Evolutionary conservation across 805 yeast genomes (phyloP).

Genomic region (Soucietia sequanensis): DNA sequence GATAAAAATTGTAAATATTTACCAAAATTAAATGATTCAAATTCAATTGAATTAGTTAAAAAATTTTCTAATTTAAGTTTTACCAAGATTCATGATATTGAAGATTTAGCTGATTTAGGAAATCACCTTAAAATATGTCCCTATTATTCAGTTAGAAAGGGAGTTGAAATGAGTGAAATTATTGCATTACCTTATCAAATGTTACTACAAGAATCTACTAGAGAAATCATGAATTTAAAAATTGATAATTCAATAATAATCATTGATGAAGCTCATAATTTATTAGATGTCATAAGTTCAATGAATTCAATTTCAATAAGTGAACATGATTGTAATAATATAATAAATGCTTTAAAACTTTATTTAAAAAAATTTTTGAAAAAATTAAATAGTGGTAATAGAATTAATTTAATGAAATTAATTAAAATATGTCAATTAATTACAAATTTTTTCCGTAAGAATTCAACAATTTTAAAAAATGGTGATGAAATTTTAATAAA

Average conservation of each 20-base stretch:
- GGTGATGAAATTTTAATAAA: slow-evolving; percentile 54
- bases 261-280: slow-evolving; percentile 91
- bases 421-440: slow-evolving; percentile 55
- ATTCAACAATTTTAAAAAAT: slow-evolving; percentile 31
- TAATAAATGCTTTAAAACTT: slow-evolving; percentile 47
- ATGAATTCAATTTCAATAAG: slow-evolving; percentile 65
- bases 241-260: slow-evolving; percentile 66
- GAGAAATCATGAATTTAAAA: slow-evolving; percentile 58
- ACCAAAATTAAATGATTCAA: slow-evolving; percentile 16
- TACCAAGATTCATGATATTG: slow-evolving; percentile 68
- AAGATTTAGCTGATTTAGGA: slow-evolving; percentile 69
- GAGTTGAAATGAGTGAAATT: slow-evolving; percentile 62
- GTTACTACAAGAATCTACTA: slow-evolving; percentile 57
- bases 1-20: slow-evolving; percentile 24
- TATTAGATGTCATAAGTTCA: slow-evolving; percentile 71
- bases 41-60: slow-evolving; percentile 27
- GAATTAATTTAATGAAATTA: slow-evolving; percentile 66
- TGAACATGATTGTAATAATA: slow-evolving; percentile 42
- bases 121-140: slow-evolving; percentile 63
- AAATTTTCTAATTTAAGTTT: slow-evolving; percentile 56
- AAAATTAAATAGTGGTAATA: slow-evolving; percentile 67
- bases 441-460: slow-evolving; percentile 34
- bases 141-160: slow-evolving; percentile 69
- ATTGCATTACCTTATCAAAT: slow-evolving; percentile 85
- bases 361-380: slow-evolving; percentile 63